Evolutionary conservation across 371 early-diverging fungal species (phyloP).

Genomic region (Batrachochytrium dendrobatidis): DNA sequence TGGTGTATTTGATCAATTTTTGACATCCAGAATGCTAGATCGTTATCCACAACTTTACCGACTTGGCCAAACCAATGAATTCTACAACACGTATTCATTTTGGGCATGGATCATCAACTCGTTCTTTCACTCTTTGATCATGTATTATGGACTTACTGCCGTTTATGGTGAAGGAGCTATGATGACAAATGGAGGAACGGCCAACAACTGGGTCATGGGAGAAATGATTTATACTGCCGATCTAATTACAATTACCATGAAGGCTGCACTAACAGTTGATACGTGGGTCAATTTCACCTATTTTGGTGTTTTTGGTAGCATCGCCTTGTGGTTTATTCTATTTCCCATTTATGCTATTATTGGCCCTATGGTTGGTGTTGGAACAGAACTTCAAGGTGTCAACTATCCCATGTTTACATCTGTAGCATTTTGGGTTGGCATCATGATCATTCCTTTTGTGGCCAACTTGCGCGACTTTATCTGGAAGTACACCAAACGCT

Average conservation of each 20-base stretch:
- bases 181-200: slow-evolving; percentile 25
- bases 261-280: slow-evolving; percentile 27
- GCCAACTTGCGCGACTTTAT: slow-evolving; percentile 79
- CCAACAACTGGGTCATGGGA: slow-evolving; percentile 39
- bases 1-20: slow-evolving; percentile 83
- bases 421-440: slow-evolving; percentile 75
- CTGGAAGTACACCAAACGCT: slow-evolving; percentile 85
- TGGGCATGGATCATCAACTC: slow-evolving; percentile 94
- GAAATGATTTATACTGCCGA: slow-evolving; percentile 30
- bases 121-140: slow-evolving; percentile 77
- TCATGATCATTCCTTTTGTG: slow-evolving; percentile 70
- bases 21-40: slow-evolving; percentile 85
- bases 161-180: slow-evolving; percentile 33
- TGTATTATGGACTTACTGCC: slow-evolving; percentile 28
- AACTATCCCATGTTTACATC: slow-evolving; percentile 66
- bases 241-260: slow-evolving; percentile 28
- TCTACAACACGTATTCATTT: slow-evolving; percentile 87
- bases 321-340: slow-evolving; percentile 68
- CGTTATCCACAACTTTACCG: slow-evolving; percentile 95
- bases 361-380: slow-evolving; percentile 64
- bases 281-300: slow-evolving; percentile 31
- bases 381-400: slow-evolving; percentile 78
- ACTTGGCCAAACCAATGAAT: slow-evolving; percentile 81
- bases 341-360: slow-evolving; percentile 75
- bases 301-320: slow-evolving; percentile 24